Percentiles rank a stretch among this genome's conserved stretches.
Conservation (phyloP, 106 monocot genomes). For the Allium fistulosum region DNA sequence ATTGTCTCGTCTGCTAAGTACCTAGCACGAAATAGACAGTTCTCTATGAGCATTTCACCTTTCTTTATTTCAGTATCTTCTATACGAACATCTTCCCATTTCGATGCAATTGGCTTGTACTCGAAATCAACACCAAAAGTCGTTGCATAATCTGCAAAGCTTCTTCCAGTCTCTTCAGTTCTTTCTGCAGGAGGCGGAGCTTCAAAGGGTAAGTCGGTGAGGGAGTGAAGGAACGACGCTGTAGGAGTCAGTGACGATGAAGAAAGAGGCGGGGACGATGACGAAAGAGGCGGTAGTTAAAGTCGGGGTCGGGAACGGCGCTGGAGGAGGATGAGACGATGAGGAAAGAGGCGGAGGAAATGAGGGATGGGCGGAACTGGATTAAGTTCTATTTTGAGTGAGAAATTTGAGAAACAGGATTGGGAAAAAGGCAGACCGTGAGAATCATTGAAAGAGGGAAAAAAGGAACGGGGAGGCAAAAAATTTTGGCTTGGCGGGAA, state of each 20-base stretch:
- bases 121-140: constrained; percentile 28
- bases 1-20: constrained; percentile 10
- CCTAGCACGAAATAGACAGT: constrained; percentile 17
- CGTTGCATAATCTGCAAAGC: constrained; percentile 28
- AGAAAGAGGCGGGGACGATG: not conserved
- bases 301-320: not conserved
- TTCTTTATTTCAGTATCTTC: constrained; percentile 18
- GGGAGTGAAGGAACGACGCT: not conserved
- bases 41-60: constrained; percentile 30
- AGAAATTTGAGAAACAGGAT: no score
- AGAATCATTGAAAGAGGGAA: no score
- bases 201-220: constrained; percentile 25
- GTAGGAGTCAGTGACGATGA: not conserved
- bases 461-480: no score
- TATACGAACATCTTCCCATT: constrained; percentile 8
- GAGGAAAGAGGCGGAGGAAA: not conserved
- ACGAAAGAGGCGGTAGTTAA: not conserved
- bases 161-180: constrained; percentile 30
- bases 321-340: not conserved
- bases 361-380: no score
- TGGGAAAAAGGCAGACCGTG: no score
- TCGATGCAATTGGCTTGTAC: no score
- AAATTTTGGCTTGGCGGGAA: no score
- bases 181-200: constrained; percentile 29
- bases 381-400: no score